phyloP scores from a whole-genome alignment of 2,329 filamentous ascomycete genomes.

The Incumbomyces delicatus region DNA sequence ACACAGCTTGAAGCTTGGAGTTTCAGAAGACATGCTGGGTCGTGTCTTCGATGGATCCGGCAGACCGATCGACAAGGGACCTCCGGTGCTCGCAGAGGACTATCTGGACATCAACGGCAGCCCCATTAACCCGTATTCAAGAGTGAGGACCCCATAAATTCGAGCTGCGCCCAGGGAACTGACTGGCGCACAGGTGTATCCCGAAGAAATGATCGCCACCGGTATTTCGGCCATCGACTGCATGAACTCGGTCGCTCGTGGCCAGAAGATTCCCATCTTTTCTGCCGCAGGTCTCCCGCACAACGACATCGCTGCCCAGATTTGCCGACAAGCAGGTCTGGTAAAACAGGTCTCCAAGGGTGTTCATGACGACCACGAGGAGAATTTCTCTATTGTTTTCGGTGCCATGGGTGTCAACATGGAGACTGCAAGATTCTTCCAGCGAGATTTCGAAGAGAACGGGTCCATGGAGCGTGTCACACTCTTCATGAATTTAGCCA shows the following conservation, averaged over 20 bases:
- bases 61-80: conserved; percentile 96
- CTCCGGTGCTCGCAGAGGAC: conserved; percentile 94
- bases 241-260: conserved; percentile 96
- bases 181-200: conserved; percentile 63
- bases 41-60: conserved; percentile 98
- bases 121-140: conserved; percentile 95
- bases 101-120: conserved; percentile 98
- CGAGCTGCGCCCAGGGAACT: conserved; percentile 3
- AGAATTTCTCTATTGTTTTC: conserved; percentile 99
- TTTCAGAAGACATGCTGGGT: conserved; percentile 98
- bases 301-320: conserved; percentile 98
- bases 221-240: conserved; percentile 99
- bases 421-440: conserved; percentile 98
- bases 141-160: conserved; percentile 48
- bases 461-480: conserved; percentile 96
- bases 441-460: conserved; percentile 96
- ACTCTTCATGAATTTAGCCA: conserved; percentile 96
- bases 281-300: conserved; percentile 95
- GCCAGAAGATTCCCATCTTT: conserved; percentile 99
- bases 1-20: conserved; percentile 93
- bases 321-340: conserved; percentile 91
- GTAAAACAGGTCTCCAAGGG: conserved; percentile 91
- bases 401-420: conserved; percentile 99
- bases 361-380: conserved; percentile 90
- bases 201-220: conserved; percentile 99